These are phyloP conservation scores for Leucocoprinus birnbaumii DNA, from an alignment of 768 basidiomycete genomes.

Conservation along the genomic window DNA sequence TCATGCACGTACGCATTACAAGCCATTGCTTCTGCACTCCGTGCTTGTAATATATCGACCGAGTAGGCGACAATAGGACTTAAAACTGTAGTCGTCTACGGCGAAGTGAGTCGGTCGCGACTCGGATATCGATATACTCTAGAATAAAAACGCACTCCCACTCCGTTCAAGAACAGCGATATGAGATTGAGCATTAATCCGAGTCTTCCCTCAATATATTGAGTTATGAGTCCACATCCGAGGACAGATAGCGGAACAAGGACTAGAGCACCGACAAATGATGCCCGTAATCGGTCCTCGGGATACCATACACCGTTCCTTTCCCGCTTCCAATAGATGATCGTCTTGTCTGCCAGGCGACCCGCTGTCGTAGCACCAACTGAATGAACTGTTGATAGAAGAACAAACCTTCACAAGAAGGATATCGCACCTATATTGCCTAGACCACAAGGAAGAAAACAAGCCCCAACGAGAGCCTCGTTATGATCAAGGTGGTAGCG, in stretches of 20 bases:
- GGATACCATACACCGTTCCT: slow-evolving; percentile 62
- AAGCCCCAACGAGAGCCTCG: slow-evolving; percentile 48
- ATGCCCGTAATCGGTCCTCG: slow-evolving; percentile 62
- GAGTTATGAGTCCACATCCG: slow-evolving; percentile 43
- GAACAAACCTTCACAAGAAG: neutral
- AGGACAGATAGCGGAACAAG: slow-evolving; percentile 53
- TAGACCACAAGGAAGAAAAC: slow-evolving; percentile 49
- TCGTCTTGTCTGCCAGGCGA: slow-evolving; percentile 49
- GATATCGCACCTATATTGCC: slow-evolving; percentile 46
- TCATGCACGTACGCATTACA: slow-evolving; percentile 42
- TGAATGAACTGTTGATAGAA: slow-evolving; percentile 17
- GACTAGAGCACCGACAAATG: slow-evolving; percentile 39
- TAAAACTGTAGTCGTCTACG: slow-evolving; percentile 36
- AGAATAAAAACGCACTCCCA: slow-evolving; percentile 47
- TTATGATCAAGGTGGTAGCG: slow-evolving; percentile 45
- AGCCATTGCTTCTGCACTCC: slow-evolving; percentile 62
- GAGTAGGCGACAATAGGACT: slow-evolving; percentile 53
- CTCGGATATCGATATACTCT: no score
- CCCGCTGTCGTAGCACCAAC: slow-evolving; percentile 63
- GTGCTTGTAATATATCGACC: slow-evolving; percentile 56
- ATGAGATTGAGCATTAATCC: slow-evolving; percentile 51
- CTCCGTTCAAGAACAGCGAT: slow-evolving; percentile 58
- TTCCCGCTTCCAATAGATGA: slow-evolving; percentile 43
- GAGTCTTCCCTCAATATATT: slow-evolving; percentile 43
- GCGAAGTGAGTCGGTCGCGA: no score